Evolutionary conservation across 441 rosid genomes (phyloP).

Genomic region (Arabidopsis lyrata): DNA sequence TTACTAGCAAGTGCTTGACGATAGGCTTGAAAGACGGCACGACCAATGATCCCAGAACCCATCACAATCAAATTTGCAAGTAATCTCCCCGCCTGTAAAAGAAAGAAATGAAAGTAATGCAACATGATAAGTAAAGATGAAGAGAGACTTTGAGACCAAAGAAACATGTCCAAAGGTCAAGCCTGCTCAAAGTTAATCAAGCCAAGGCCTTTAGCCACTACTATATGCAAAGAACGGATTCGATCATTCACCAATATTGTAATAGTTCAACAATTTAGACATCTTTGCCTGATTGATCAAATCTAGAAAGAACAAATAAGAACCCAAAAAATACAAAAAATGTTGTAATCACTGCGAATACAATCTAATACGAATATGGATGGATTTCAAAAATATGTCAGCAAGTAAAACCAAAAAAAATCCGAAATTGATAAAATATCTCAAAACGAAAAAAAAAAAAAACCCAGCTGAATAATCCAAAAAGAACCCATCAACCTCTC

Average conservation of each 20-base stretch:
- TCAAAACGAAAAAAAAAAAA: too few relatives aligned
- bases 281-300: conserved; percentile 11
- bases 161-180: not conserved
- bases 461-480: not conserved
- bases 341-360: not conserved
- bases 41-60: conserved; percentile 81
- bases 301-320: conserved; percentile 1
- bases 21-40: conserved; percentile 88
- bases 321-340: not conserved
- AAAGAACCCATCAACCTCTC: not conserved
- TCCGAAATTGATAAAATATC: too few relatives aligned
- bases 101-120: not conserved
- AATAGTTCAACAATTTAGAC: not conserved
- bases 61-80: conserved; percentile 85
- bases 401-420: too few relatives aligned
- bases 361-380: not conserved
- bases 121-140: conserved; percentile 5
- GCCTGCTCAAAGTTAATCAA: not conserved
- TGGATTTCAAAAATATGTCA: not conserved
- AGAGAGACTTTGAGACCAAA: not conserved
- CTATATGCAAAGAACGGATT: not conserved
- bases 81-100: conserved; percentile 72
- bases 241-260: not conserved
- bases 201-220: conserved; percentile 3
- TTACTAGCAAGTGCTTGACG: conserved; percentile 93